Conservation (phyloP, 2,329 filamentous ascomycete genomes). For the Ciborinia camelliae region DNA sequence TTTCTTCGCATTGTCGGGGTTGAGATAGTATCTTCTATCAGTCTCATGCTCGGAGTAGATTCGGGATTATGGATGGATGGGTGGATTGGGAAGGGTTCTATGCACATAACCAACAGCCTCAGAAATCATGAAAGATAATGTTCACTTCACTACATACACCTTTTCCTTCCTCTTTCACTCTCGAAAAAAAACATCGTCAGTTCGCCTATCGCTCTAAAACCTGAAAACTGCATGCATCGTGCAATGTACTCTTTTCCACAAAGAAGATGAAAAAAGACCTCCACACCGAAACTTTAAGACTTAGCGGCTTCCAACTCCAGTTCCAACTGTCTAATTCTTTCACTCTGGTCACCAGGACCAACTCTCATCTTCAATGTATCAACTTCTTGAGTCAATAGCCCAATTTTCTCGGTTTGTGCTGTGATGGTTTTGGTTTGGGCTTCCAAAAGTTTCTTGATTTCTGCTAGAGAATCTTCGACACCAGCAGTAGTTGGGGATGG, state of each 20-base stretch:
- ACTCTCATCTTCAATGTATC: slow-evolving; percentile 78
- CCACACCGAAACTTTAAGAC: slow-evolving; percentile 39
- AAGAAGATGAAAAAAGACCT: neutral
- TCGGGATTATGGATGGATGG: neutral
- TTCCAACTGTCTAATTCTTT: slow-evolving; percentile 65
- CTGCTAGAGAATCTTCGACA: slow-evolving; percentile 63
- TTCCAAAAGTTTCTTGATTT: slow-evolving; percentile 76
- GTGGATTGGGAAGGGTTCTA: neutral
- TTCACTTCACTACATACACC: neutral
- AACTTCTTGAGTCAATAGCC: slow-evolving; percentile 66
- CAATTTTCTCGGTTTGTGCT: slow-evolving; percentile 74
- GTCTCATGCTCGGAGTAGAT: neutral
- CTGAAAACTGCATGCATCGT: slow-evolving; percentile 3
- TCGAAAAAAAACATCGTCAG: neutral
- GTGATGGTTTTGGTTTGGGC: slow-evolving; percentile 74
- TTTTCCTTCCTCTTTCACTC: neutral
- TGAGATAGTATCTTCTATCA: neutral
- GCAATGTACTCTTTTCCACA: neutral
- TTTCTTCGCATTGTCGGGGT: too few species aligned
- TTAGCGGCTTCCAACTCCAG: slow-evolving; percentile 63
- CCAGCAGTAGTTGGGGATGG: slow-evolving; percentile 40
- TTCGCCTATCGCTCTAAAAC: slow-evolving; percentile 9
- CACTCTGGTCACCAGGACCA: slow-evolving; percentile 53
- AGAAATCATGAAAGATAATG: too few species aligned
- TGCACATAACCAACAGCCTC: too few species aligned